Conservation (phyloP, 768 basidiomycete genomes). For the Podaxis carcinomalis region DNA sequence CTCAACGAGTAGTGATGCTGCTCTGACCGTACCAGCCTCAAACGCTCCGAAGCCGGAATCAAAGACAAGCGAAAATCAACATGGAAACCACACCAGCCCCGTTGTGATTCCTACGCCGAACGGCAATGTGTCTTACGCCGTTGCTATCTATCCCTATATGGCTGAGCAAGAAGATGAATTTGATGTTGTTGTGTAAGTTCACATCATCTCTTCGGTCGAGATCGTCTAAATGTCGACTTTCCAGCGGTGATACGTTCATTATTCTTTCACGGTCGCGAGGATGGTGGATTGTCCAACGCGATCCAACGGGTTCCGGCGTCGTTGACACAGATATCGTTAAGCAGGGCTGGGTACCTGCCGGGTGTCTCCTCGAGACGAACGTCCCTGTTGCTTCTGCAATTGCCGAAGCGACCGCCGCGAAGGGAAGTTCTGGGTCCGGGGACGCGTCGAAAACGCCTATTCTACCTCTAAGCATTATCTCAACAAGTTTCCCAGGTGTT, state of each 20-base stretch:
- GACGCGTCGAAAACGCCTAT: conserved; percentile 68
- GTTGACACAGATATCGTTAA: conserved; percentile 73
- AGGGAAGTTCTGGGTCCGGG: conserved; percentile 35
- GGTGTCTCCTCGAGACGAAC: conserved; percentile 90
- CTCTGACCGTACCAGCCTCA: conserved; percentile 21
- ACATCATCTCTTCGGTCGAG: conserved; percentile 1
- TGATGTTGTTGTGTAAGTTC: conserved; percentile 86
- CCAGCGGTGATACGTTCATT: conserved; percentile 88
- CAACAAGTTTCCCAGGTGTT: conserved; percentile 95
- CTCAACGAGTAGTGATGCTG: conserved; percentile 23
- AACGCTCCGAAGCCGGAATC: conserved; percentile 16
- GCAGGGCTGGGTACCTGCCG: conserved; percentile 98
- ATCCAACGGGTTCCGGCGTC: conserved; percentile 78
- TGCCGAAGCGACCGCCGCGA: conserved; percentile 80
- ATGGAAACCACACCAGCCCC: conserved; percentile 11
- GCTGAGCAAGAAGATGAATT: conserved; percentile 99
- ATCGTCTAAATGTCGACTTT: conserved; percentile 9
- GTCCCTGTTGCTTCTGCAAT: conserved; percentile 88
- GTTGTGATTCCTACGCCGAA: conserved; percentile 30
- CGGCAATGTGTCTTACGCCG: conserved; percentile 79
- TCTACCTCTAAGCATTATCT: conserved; percentile 85
- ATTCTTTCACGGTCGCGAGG: conserved; percentile 93
- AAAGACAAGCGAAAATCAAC: conserved; percentile 14
- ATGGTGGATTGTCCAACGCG: conserved; percentile 99
- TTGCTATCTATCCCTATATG: conserved; percentile 98